Conservation (phyloP, 2,329 filamentous ascomycete genomes). For the Neofusicoccum parvum region DNA sequence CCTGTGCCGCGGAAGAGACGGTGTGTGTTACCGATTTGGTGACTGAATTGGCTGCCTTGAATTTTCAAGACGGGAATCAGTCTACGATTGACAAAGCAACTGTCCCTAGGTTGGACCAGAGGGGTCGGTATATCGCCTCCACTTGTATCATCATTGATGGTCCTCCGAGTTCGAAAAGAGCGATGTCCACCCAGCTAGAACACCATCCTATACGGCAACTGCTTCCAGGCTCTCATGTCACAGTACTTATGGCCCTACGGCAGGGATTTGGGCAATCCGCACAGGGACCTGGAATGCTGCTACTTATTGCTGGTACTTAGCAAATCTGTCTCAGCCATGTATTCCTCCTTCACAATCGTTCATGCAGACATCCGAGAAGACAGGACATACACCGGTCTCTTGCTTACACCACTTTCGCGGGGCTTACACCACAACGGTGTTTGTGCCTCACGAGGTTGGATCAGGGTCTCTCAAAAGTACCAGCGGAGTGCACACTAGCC, state of each 20-base stretch:
- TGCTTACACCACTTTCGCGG: not conserved
- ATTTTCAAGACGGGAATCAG: not conserved
- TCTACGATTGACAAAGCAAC: not conserved
- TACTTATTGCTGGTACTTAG: not conserved
- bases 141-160: not conserved
- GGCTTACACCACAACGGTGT: slow-evolving; percentile 15
- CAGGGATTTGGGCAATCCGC: no score
- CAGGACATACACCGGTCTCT: not conserved
- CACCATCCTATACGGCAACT: no score
- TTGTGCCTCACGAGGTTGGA: slow-evolving; percentile 1
- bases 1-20: no score
- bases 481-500: not conserved
- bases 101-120: no score
- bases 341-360: not conserved
- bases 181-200: no score
- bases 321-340: slow-evolving; percentile 4
- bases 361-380: not conserved
- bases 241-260: no score
- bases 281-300: not conserved
- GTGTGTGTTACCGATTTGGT: not conserved
- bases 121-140: not conserved
- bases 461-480: not conserved
- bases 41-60: not conserved
- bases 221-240: no score
- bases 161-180: not conserved